Base-by-base conservation (phyloP, 2,329 filamentous ascomycete genomes). In the Bipolaris zeicola region DNA sequence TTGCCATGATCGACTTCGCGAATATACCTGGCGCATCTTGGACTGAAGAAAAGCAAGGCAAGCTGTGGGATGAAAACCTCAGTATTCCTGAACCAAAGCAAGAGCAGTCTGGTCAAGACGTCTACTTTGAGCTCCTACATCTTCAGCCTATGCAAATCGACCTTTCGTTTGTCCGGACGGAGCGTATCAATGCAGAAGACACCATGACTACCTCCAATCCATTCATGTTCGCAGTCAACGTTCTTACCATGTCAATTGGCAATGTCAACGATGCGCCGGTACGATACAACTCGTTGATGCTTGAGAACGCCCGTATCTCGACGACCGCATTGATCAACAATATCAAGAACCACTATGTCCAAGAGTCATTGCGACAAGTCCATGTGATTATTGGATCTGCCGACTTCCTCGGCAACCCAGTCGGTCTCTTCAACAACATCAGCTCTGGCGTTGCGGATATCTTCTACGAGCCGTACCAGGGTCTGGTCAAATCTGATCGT, bases 391-490 rank as follows among this genome's bases (percentile, higher is more conserved):
- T 99, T 53, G 95, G 95, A 16, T 98, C 94, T 5, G 95, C 95
- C 5, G 95, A 99, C 76, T 98, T 99, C 84, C 82, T 99, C 5
- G 95, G 95, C 36, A 99, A 99, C 68, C 95, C 95, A 0, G 96
- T 99, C 14, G 95, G 95, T 42, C 82, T 99, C 41, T 99, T 99
- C 87, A 98, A 96, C 80, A 99, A 94, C 73, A 90, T 99, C 76
- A 96, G 92, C 68, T 99, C 95, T 43, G 95, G 96, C 67, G 91
- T 99, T 50, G 93, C 91, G 18, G 95, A 97, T 74, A 96, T 99
- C 73, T 99, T 99, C 80, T 99, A 99, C 81, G 96, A 99, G 75
- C 95, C 95, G 36, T 99, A 99, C 79, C 95, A 99, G 80, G 91
- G 96, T 20, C 86, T 99, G 46, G 96, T 99, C 75, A 91, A 96